Conservation (phyloP, 192 early-diverging fungal genomes). For the Gamsiella multidivaricata region DNA sequence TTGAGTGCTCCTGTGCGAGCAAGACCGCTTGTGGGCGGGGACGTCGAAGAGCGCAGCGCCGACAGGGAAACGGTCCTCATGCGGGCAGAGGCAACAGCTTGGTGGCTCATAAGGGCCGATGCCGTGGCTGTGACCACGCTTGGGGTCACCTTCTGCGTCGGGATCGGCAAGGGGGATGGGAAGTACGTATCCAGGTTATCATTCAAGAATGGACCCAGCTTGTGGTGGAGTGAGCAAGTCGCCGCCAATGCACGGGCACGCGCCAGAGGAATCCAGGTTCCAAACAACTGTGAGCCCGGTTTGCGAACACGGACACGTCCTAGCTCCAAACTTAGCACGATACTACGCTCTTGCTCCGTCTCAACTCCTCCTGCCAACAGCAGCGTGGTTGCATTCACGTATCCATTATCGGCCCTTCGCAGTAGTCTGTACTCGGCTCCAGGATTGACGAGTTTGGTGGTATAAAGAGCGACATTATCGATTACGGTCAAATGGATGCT, state of each 20-base stretch:
- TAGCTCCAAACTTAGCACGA: conserved; percentile 88
- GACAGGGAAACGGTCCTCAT: conserved; percentile 46
- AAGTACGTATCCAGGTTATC: conserved; percentile 78
- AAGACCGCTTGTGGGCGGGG: conserved; percentile 34
- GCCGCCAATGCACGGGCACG: conserved; percentile 86
- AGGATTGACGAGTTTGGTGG: conserved; percentile 56
- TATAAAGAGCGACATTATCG: conserved; percentile 62
- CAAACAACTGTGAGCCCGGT: conserved; percentile 75
- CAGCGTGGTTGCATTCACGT: conserved; percentile 88
- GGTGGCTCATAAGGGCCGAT: conserved; percentile 43
- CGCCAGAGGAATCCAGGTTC: conserved; percentile 93
- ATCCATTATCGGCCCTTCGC: conserved; percentile 83
- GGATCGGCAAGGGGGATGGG: conserved; percentile 69
- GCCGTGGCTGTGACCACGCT: conserved; percentile 44
- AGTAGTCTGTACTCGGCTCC: conserved; percentile 73
- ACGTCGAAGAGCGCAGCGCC: conserved; percentile 41
- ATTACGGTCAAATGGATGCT: conserved; percentile 64
- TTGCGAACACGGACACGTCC: conserved; percentile 79
- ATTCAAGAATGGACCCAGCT: conserved; percentile 79
- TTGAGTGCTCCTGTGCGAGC: conserved; percentile 25
- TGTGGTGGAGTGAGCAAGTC: conserved; percentile 81
- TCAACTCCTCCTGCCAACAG: conserved; percentile 88
- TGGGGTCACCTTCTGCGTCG: conserved; percentile 46
- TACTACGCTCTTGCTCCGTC: conserved; percentile 84
- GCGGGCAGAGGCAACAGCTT: conserved; percentile 28